Percentiles rank a stretch among this genome's conserved stretches.
Evolutionary conservation across 148 eudicot species (phyloP).

Genomic region (Persicaria tinctoria): DNA sequence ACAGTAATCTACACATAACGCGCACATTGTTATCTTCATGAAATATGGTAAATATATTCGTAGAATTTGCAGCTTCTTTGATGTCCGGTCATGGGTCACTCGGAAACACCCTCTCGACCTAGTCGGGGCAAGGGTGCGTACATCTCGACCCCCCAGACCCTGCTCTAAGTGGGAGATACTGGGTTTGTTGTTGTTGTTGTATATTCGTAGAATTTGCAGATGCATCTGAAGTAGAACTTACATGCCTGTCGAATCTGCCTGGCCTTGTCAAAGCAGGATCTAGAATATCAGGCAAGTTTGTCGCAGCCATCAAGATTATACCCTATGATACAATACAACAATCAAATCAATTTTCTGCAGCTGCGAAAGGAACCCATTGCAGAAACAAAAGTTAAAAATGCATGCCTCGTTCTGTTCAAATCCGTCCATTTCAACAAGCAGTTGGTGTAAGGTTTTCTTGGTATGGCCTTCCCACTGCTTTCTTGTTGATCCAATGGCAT

Average conservation of each 20-base stretch:
- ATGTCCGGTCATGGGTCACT: no score
- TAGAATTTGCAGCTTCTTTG: no score
- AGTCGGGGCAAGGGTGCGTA: no score
- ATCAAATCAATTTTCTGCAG: conserved; percentile 12
- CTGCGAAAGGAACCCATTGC: background rate
- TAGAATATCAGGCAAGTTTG: conserved; percentile 95
- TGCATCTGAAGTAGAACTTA: conserved; percentile 30
- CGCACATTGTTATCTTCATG: background rate
- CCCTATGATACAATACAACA: conserved; percentile 48
- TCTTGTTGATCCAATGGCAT: conserved; percentile 91
- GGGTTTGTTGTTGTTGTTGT: no score
- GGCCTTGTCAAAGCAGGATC: conserved; percentile 97
- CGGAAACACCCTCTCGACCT: no score
- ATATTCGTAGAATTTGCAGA: no score
- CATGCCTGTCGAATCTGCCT: conserved; percentile 99
- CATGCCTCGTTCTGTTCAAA: conserved; percentile 96
- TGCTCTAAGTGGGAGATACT: no score
- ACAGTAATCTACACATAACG: conserved; percentile 60
- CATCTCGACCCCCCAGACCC: no score
- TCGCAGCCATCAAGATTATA: conserved; percentile 97
- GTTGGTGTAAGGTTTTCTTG: conserved; percentile 91
- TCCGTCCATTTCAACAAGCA: conserved; percentile 99
- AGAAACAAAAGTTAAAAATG: background rate
- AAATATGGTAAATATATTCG: no score
- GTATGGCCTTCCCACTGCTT: conserved; percentile 99